These are phyloP conservation scores for Cadophora luteo-olivacea DNA, from an alignment of 2,329 filamentous ascomycete genomes.

Conservation along the genomic window DNA sequence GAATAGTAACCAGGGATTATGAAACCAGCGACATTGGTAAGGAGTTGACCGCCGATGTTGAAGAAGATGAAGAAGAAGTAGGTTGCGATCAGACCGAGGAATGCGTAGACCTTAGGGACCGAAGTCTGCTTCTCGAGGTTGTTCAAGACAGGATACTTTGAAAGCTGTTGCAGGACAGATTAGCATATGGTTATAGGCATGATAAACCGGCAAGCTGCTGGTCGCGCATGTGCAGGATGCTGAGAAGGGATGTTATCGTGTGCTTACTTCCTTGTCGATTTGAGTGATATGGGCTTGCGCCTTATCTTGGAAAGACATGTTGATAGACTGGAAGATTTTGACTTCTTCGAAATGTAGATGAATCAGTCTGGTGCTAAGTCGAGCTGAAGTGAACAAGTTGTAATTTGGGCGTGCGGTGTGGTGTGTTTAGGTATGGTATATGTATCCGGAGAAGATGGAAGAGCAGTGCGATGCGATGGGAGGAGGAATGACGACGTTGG, in stretches of 20 bases:
- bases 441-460: neutral
- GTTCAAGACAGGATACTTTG: conserved; percentile 83
- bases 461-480: conserved; percentile 17
- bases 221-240: conserved; percentile 11
- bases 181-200: conserved; percentile 18
- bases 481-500: conserved; percentile 22
- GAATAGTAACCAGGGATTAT: conserved; percentile 86
- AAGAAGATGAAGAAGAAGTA: conserved; percentile 94
- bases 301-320: conserved; percentile 79
- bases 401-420: neutral
- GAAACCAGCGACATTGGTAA: conserved; percentile 88
- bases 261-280: conserved; percentile 80
- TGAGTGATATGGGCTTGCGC: conserved; percentile 77
- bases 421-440: neutral
- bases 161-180: conserved; percentile 61
- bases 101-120: conserved; percentile 84
- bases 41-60: conserved; percentile 87
- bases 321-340: conserved; percentile 41
- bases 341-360: neutral
- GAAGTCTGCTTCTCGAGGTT: conserved; percentile 86
- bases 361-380: conserved; percentile 12
- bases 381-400: conserved; percentile 12
- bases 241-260: conserved; percentile 11
- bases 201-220: conserved; percentile 5
- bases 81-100: conserved; percentile 76